Evolutionary conservation across 176 grass and related monocot species (phyloP), one percentile per base, ranked within the genome.

Genomic region (Urochloa ruziziensis): DNA sequence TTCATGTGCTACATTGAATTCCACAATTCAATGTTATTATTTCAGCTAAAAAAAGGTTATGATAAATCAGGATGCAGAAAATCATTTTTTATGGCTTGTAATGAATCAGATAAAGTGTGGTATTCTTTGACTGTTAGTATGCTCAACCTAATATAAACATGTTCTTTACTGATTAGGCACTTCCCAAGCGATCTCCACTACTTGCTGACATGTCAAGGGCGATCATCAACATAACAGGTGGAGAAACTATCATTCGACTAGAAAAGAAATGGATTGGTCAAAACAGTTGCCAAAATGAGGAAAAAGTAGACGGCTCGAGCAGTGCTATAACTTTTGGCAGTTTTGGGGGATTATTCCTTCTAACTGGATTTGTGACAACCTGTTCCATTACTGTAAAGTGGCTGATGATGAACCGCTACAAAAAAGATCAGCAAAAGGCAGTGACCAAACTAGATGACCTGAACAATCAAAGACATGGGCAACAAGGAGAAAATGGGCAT

Each of bases 141-240:
- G 43, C 28, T 73, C 7, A 21, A 51, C 7, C 70, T 73, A 52
- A 73, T 73, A 52, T 21, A 30, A 33, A 33, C 28, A 73, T 52
- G 33, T 9, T 33, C 28, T 73, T 48, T 52, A 30, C 44, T 73
- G 16, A 52, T 73, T 52, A 73, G 70, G 86, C 74, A 44, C 88
- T 92, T n/a, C 74, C 60, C 6, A 92, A 89, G 67, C 6, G 83
- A 21, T 89, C 86, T 39, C 68, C 79, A 47, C 68, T 92, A 39
- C 86, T 96, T 19, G 29, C 81, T 4, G 83, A 93, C 13, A 47
- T 93, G 14, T 96, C 91, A 43, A 91, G 81, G 58, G 86, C 65
- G 59, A 93, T 96, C 80, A 80, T 95, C 33, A 90, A 82, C 82
- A 74, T 95, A 81, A 88, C 81, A n/a, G 85, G 83, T 56, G 90